These are phyloP conservation scores for Schizosaccharomyces versatilis DNA, from an alignment of 1,139 yeast genomes.

Conservation along the genomic window DNA sequence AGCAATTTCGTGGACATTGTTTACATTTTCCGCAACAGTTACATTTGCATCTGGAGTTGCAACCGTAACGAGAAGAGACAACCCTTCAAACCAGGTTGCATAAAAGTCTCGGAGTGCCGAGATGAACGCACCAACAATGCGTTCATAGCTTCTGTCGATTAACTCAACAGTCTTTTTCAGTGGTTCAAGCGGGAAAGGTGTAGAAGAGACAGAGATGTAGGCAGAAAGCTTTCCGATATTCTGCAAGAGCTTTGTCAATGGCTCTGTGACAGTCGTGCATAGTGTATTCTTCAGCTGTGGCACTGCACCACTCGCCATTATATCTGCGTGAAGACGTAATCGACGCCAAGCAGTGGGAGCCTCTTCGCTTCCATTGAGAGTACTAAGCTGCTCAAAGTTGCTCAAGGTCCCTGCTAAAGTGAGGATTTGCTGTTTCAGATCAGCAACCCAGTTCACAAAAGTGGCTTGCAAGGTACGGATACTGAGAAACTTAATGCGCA, in stretches of 20 bases:
- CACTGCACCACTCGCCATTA: not conserved
- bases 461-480: not conserved
- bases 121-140: not conserved
- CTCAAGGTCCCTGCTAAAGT: not conserved
- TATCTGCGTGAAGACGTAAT: not conserved
- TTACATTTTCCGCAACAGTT: not conserved
- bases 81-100: not conserved
- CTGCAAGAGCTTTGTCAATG: not conserved
- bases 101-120: not conserved
- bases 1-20: not conserved
- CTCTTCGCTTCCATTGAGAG: not conserved
- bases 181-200: not conserved
- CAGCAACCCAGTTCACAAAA: not conserved
- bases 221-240: too few species aligned
- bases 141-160: not conserved
- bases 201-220: too few species aligned
- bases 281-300: not conserved
- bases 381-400: not conserved
- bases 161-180: not conserved
- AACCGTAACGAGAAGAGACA: not conserved
- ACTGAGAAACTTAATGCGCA: not conserved
- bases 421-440: not conserved
- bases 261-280: not conserved
- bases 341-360: not conserved
- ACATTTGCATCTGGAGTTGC: not conserved